Base-by-base conservation (phyloP, 768 basidiomycete genomes). In the Chiua virens region DNA sequence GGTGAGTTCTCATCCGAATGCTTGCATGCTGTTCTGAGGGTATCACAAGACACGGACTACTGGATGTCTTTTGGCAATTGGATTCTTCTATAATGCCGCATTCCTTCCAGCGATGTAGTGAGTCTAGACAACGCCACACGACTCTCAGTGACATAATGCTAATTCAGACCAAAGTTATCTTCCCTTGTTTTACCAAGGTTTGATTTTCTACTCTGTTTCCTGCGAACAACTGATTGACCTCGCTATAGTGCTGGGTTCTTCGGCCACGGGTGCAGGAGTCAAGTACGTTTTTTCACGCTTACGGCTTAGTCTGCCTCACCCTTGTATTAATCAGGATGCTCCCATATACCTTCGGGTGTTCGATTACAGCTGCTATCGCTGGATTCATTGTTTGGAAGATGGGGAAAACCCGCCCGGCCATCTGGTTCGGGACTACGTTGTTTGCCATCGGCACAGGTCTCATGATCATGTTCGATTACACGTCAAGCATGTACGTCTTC, bases 251-350 rank as follows among this genome's bases (percentile, higher is more conserved):
- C 76, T 89, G 15, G 88, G 89, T 1, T 75, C 85, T 1, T 85
- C 85, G n/a, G 86, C 88, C 6, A 88, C 85, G 0, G 77, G 71
- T 45, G 80, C 87, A 39, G 86, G 86, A 45, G 77, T 89, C 18
- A 73, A 79, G 86, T 83, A 58, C 66, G 60, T 87, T 34, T 86
- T 83, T 75, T 18, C 15, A 10, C 11, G 5, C 38, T 28, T 5
- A 11, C 2, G 18, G 18, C 22, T 21, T 10, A 4, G 3, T 8
- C 17, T 13, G 18, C 7, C 54, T 57, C 7, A 62, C 15, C 2
- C 0, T 3, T 28, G 8, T 15, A 8, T 40, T n/a, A 4, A 51
- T 11, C 50, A 87, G 86, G 63, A 87, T 88, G 82, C 69, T 92
- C 9, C 79, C 89, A 0, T 92, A 73, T 64, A 88, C 86, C 3